Evolutionary conservation across 2,329 filamentous ascomycete species (phyloP), one percentile per base, ranked within the genome.

Genomic region (Metarhizium robertsii): DNA sequence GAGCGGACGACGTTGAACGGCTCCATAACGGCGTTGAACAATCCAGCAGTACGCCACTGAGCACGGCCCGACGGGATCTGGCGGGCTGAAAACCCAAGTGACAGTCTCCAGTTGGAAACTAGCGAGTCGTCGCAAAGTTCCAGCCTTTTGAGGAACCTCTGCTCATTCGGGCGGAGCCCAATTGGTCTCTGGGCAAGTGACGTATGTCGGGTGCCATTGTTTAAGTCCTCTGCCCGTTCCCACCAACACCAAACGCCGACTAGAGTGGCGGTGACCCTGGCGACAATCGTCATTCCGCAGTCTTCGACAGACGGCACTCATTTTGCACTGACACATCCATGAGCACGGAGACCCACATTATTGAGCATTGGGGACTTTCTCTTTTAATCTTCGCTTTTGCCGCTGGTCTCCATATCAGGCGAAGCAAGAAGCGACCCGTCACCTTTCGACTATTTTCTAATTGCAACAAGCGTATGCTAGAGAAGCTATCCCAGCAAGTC

Each of bases 201-300:
- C 57, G 55, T 59, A 55, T 55, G 40, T 52, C 42, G 45, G 30
- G 16, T 45, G 42, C 42, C 42, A 38, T 52, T 55, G 53, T 43
- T 46, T 46, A 50, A 10, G 42, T 20, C 11, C 14, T 6, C 20
- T 45, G 32, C 46, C 50, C 30, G 43, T 48, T 48, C 45, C 45
- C 45, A 30, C 45, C 45, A 14, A 48, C 45, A 30, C 25, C 45
- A 48, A 48, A 52, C 49, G 50, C 52, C 52, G 7, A 25, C 20
- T 45, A 18, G 52, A 42, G 30, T 46, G 30, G 53, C 40, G 32
- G 55, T 56, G 53, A 55, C 51, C 50, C 58, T 56, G 55, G 53
- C 53, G 55, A 55, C 53, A 57, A 54, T 56, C 53, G 57, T 57
- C 57, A 57, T 59, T 57, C 52, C 53, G 47, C 8, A 51, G 49